Evolutionary conservation across 2,329 filamentous ascomycete genomes (phyloP).

Genomic region (Pezizomycotina sp.): DNA sequence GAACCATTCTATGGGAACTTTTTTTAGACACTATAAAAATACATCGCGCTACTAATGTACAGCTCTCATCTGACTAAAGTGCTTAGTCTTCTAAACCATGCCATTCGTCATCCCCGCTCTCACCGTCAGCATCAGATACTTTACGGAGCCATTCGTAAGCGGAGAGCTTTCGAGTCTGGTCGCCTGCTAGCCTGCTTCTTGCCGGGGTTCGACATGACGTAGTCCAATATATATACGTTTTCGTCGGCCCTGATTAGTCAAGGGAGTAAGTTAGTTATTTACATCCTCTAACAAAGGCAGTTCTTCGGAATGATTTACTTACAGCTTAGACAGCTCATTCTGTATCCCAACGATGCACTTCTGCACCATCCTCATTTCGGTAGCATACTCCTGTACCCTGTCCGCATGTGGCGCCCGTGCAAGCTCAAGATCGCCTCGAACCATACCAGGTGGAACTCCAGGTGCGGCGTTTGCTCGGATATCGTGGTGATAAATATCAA

Average conservation of each 20-base stretch:
- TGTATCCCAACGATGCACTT: conserved; percentile 66
- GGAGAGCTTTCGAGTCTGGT: background rate
- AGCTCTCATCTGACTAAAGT: too few species aligned
- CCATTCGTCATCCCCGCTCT: too few species aligned
- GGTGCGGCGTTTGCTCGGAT: conserved; percentile 75
- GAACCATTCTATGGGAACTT: too few species aligned
- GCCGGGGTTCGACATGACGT: conserved; percentile 45
- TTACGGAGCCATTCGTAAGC: too few species aligned
- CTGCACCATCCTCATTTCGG: conserved; percentile 69
- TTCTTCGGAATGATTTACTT: conserved; percentile 6
- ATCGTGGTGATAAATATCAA: conserved; percentile 77
- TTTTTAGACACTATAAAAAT: too few species aligned
- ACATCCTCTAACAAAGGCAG: background rate
- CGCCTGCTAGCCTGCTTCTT: conserved; percentile 16
- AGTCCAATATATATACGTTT: conserved; percentile 79
- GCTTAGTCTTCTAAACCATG: too few species aligned
- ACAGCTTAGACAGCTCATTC: conserved; percentile 59
- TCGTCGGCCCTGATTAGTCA: conserved; percentile 46
- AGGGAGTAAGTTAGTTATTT: conserved; percentile 1
- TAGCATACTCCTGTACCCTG: conserved; percentile 59
- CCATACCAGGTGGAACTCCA: conserved; percentile 91
- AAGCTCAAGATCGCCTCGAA: conserved; percentile 65
- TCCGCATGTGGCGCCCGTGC: conserved; percentile 72
- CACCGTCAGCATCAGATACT: too few species aligned
- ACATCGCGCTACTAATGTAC: too few species aligned